Base-by-base conservation (phyloP, 2,329 filamentous ascomycete species). In the Penicillium oxalicum region DNA sequence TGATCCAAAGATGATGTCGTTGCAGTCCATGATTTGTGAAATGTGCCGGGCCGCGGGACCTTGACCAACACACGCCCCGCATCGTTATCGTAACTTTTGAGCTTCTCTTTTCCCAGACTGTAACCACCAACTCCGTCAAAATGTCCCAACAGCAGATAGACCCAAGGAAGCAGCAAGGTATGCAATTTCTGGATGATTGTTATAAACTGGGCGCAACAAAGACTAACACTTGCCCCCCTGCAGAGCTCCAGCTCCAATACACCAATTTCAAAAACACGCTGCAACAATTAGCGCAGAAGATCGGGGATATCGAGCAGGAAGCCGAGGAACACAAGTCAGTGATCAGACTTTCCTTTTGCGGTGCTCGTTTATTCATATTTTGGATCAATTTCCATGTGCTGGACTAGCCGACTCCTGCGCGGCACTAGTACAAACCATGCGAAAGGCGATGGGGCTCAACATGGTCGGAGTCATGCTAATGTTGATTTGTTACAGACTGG, bases 261-360 rank as follows among this genome's bases (percentile, higher is more conserved):
- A 68, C 70, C 36, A 77, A 70, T 56, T 77, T 80, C 76, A 85
- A 84, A 64, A 83, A 80, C 62, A 82, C 77, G 32, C 80, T 98
- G 50, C 91, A 97, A 72, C 88, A 93, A 65, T 83, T 98, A 62
- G 93, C 93, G 28, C 86, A 90, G 65, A 97, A 95, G 70, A 96
- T 98, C 60, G 93, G 93, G 36, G 91, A 97, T 66, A 91, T 98
- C 48, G 93, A 98, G 74, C 89, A 95, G 69, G 93, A 97, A 69
- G 85, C 88, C 18, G 93, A 98, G 70, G 93, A 98, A 70, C 93
- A 98, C 77, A 97, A 95, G 93, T 97, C 74, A 3, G 29, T 11
- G 68, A 86, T 71, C 51, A 12, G 2, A 0, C 9, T 6, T 12
- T 4, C 7, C 18, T 29, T 29, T 18, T 11, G 28, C 34, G 12